These are phyloP conservation scores for Metschnikowia lochheadii DNA, from an alignment of 805 yeast genomes.

Conservation along the genomic window DNA sequence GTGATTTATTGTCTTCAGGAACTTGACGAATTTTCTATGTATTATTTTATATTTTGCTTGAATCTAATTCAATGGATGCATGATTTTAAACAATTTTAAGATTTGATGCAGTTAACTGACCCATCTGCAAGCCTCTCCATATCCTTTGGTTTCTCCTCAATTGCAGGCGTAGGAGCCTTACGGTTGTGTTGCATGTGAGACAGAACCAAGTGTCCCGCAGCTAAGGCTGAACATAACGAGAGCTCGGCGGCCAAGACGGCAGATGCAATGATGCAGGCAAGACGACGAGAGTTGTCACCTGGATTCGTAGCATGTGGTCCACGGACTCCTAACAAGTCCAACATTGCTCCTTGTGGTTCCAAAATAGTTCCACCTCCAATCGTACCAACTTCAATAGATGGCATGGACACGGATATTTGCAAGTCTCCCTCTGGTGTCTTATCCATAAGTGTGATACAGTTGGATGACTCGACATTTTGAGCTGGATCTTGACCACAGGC, in stretches of 20 bases:
- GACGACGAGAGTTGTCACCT: conserved; percentile 90
- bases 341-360: conserved; percentile 96
- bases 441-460: conserved; percentile 94
- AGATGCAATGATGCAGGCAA: conserved; percentile 89
- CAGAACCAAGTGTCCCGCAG: conserved; percentile 97
- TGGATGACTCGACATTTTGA: conserved; percentile 95
- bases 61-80: not conserved
- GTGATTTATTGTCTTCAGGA: no score
- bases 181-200: conserved; percentile 97
- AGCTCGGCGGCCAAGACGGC: conserved; percentile 95
- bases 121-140: conserved; percentile 59
- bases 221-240: conserved; percentile 90
- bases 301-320: conserved; percentile 95
- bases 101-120: conserved; percentile 68
- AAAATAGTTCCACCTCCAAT: conserved; percentile 98
- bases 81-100: conserved; percentile 19
- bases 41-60: not conserved
- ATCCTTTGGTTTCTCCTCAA: conserved; percentile 19
- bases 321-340: conserved; percentile 87
- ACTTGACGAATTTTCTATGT: not conserved
- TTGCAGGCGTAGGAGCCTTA: conserved; percentile 37
- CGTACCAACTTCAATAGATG: conserved; percentile 97
- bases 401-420: conserved; percentile 96
- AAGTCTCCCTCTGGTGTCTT: conserved; percentile 63
- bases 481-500: conserved; percentile 99